These are phyloP conservation scores for Cyclospora cayetanensis DNA, from an alignment of 169 alveolate genomes.

Conservation along the genomic window DNA sequence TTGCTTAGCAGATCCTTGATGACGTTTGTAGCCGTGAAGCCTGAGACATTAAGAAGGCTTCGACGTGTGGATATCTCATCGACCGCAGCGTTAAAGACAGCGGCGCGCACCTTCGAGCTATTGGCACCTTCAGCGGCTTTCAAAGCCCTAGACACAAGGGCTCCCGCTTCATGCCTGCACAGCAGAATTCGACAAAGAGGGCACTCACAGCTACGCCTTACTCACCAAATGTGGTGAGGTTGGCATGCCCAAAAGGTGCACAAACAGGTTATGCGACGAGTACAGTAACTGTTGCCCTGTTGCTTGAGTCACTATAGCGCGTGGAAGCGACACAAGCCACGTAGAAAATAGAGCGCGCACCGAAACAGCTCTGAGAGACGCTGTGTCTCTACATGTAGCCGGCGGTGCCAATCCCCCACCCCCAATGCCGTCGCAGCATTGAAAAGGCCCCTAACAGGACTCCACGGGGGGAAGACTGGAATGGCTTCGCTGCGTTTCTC, in stretches of 20 bases:
- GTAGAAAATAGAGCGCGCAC: not conserved
- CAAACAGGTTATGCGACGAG: too few species aligned
- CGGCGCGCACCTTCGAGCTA: not conserved
- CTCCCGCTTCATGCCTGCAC: conserved; percentile 2
- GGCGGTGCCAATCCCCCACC: not conserved
- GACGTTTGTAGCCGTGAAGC: not conserved
- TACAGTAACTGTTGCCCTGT: too few species aligned
- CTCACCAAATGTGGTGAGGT: too few species aligned
- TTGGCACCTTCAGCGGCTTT: not conserved
- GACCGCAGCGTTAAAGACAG: not conserved
- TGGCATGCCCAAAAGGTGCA: too few species aligned
- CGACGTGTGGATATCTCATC: not conserved
- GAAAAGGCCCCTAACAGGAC: not conserved
- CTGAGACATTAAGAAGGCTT: not conserved
- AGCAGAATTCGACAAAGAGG: not conserved
- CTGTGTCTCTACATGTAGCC: not conserved
- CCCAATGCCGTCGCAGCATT: not conserved
- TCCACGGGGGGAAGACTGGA: conserved; percentile 8
- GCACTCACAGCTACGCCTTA: too few species aligned
- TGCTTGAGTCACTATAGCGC: too few species aligned
- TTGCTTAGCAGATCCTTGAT: not conserved
- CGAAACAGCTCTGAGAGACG: not conserved
- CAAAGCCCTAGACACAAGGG: not conserved
- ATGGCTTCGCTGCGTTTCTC: not conserved
- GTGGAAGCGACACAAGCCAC: too few species aligned